These are phyloP conservation scores for Adansonia rubrostipa DNA, from an alignment of 441 rosid species.

Conservation along the genomic window DNA sequence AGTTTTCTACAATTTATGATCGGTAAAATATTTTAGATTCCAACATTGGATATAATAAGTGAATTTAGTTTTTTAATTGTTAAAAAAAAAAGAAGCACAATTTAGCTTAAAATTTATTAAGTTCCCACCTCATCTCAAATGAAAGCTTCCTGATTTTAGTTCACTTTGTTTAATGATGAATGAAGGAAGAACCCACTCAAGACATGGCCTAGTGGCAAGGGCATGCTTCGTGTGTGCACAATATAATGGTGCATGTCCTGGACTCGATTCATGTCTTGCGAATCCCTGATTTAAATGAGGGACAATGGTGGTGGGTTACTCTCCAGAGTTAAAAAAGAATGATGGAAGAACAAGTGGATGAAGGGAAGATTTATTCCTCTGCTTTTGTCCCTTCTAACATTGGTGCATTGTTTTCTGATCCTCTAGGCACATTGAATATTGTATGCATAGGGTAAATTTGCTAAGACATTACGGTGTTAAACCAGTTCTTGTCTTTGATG, in stretches of 20 bases:
- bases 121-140: background rate
- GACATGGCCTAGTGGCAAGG: too few relatives aligned
- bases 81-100: background rate
- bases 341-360: background rate
- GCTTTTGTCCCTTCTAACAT: background rate
- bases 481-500: constrained; percentile 93
- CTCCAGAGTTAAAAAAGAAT: background rate
- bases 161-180: constrained; percentile 14
- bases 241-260: too few relatives aligned
- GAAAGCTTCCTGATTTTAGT: background rate
- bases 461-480: constrained; percentile 81
- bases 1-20: constrained; percentile 3
- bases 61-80: background rate
- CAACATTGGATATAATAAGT: background rate
- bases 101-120: background rate
- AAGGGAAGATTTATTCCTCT: constrained; percentile 1
- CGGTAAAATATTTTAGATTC: background rate
- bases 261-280: too few relatives aligned
- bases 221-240: too few relatives aligned
- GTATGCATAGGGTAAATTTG: constrained; percentile 94
- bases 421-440: constrained; percentile 85
- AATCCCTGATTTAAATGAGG: too few relatives aligned
- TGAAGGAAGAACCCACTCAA: too few relatives aligned
- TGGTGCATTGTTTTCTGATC: constrained; percentile 27
- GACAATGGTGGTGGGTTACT: too few relatives aligned